Conservation (phyloP, 2,329 filamentous ascomycete species). For the Volutella citrinella region DNA sequence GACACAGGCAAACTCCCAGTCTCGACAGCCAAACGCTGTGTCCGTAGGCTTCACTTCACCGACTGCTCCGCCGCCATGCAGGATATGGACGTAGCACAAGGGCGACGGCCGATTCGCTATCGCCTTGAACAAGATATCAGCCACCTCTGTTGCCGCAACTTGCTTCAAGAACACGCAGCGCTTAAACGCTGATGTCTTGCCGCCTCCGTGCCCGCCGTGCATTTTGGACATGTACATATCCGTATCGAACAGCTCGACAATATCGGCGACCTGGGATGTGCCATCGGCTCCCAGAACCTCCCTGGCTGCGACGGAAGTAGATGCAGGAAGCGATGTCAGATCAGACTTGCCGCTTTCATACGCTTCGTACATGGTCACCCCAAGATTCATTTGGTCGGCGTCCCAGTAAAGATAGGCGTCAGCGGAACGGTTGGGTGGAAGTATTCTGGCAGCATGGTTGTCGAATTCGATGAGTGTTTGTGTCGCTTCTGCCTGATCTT, state of each 20-base stretch:
- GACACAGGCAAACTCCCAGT: slow-evolving; percentile 64
- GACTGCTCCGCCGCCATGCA: slow-evolving; percentile 56
- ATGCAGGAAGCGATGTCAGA: slow-evolving; percentile 8
- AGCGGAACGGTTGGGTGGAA: slow-evolving; percentile 43
- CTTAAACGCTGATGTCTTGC: slow-evolving; percentile 64
- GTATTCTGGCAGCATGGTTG: slow-evolving; percentile 32
- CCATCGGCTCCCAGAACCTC: slow-evolving; percentile 32
- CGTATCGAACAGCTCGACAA: slow-evolving; percentile 50
- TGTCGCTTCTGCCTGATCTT: slow-evolving; percentile 22
- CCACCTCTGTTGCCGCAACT: slow-evolving; percentile 36
- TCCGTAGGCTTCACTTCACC: slow-evolving; percentile 39
- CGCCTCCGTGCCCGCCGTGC: slow-evolving; percentile 55
- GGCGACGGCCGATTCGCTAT: slow-evolving; percentile 47
- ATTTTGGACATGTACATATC: slow-evolving; percentile 61
- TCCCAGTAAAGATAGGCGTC: slow-evolving; percentile 57
- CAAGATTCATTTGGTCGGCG: slow-evolving; percentile 42
- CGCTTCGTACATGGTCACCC: slow-evolving; percentile 47
- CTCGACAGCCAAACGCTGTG: slow-evolving; percentile 60
- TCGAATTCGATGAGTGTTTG: slow-evolving; percentile 39
- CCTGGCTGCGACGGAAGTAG: slow-evolving; percentile 6
- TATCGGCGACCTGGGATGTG: slow-evolving; percentile 38
- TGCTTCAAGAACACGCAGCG: slow-evolving; percentile 57
- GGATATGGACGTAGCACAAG: slow-evolving; percentile 59
- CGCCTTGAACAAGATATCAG: slow-evolving; percentile 39
- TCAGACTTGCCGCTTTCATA: slow-evolving; percentile 25